Percentiles rank a stretch among this genome's conserved stretches.
Evolutionary conservation across 2,329 filamentous ascomycete genomes (phyloP).

Genomic region (Colletotrichum aenigma): DNA sequence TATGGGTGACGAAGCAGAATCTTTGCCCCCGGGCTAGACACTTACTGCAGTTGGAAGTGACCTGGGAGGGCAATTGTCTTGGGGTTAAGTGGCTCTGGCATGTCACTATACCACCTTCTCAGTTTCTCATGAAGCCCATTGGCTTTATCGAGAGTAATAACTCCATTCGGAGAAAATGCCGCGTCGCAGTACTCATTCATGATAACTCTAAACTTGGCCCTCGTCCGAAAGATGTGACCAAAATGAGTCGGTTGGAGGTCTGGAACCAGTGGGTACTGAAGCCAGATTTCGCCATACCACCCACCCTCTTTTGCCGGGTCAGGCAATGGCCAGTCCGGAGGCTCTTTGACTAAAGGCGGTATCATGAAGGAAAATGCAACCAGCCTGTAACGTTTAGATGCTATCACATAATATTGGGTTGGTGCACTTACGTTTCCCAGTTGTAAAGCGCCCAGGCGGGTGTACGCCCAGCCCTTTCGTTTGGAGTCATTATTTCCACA

Average conservation of each 20-base stretch:
- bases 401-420: background rate
- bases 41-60: constrained; percentile 41
- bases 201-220: constrained; percentile 30
- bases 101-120: constrained; percentile 28
- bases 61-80: constrained; percentile 33
- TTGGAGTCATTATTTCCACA: background rate
- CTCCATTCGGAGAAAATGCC: constrained; percentile 18
- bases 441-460: background rate
- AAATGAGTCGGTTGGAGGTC: constrained; percentile 26
- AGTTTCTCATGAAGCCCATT: constrained; percentile 24
- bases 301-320: constrained; percentile 22
- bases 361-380: constrained; percentile 26
- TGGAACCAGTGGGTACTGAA: constrained; percentile 35
- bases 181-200: constrained; percentile 29
- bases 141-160: constrained; percentile 14
- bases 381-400: constrained; percentile 17
- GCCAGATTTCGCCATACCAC: constrained; percentile 40
- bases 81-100: constrained; percentile 30
- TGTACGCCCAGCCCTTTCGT: background rate
- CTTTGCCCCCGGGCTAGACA: background rate
- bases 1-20: background rate
- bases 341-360: constrained; percentile 30
- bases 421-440: background rate
- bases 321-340: constrained; percentile 34
- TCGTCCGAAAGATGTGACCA: constrained; percentile 31